Base-by-base conservation (phyloP, 208 protist genomes). In the Trypanosomatidae sp. region DNA sequence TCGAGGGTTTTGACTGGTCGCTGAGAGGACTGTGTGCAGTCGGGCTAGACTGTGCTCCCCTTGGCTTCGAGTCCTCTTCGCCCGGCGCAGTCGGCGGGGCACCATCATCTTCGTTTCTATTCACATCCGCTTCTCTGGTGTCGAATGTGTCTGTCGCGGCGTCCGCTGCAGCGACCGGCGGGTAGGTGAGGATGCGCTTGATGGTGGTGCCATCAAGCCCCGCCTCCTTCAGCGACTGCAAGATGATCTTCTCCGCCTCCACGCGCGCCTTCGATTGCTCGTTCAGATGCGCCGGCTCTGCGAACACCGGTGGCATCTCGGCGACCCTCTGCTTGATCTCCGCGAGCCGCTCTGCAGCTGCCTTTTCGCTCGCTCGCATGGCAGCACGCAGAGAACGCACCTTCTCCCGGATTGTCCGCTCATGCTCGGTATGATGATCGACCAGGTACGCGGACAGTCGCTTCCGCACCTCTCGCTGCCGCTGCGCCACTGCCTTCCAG, bases 281-380 rank as follows among this genome's bases (percentile, higher is more conserved):
- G 66, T 90, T 82, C 52, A 93, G 79, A 56, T 92, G 82, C 30
- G 77, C 81, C 55, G 90, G 89, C 76, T 97, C 92, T 19, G 88
- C 86, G 84, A 97, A 88, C 53, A 97, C 74, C 36, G 92, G 92
- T 39, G 92, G 92, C 76, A 95, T 85, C 69, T 86, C 81, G 33
- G 81, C 82, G 56, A 97, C 90, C 58, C 88, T 88, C 71, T 50
- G 68, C 43, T 62, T 66, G 90, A 95, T 97, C 79, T 93, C 88
- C 3, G 65, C 62, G 65, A 97, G 76, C 50, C 84, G 80, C 74
- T 83, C 76, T 49, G 81, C 39, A 1, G 89, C 82, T 0, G 79
- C 79, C 62, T 62, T 53, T 71, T 91, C 92, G 65, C 60, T 85
- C 74, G 91, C 89, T 52, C 79, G 76, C 71, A 77, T 85, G 7